Base-by-base conservation (phyloP, 805 yeast genomes). In the Ogataea kodamae region DNA sequence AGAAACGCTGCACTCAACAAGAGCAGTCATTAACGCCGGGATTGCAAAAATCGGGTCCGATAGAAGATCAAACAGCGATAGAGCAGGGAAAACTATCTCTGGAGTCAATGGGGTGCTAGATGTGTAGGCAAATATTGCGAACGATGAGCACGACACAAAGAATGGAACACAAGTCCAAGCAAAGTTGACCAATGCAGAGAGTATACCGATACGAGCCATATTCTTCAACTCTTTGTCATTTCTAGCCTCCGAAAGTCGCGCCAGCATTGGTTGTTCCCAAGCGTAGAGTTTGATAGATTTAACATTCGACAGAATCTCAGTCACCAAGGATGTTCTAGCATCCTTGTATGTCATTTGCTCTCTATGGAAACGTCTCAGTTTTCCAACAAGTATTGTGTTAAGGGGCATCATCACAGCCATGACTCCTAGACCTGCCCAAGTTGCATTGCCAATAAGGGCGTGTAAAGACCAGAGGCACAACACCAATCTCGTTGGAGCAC, bases 91-190 rank as follows among this genome's bases (percentile, higher is more conserved):
- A 5, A 78, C 80, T 39, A 80, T 67, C 26, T 79, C 83, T 9
- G 87, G 77, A 5, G 84, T 70, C 45, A 81, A 61, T 1, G 84
- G 81, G 7, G 48, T 49, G 3, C 61, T 54, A 16, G 68, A 64
- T 12, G 64, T 57, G 20, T 52, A 43, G 4, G 79, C 72, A 54
- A 70, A 81, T 1, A 72, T 52, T 1, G 75, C 68, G 58, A 80
- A 79, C 1, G 81, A 70, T 5, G 75, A 65, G 46, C 80, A 74
- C 2, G 82, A 72, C 4, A 81, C 83, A 48, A 78, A 57, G 42
- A 78, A 68, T 6, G 87, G 86, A 27, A 78, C 78, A 45, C 76
- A 67, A 20, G 65, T 67, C 85, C 85, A 80, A 5, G 76, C 68
- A 50, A 79, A 76, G 35, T 60, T 65, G 22, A 70, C 64, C 21